Evolutionary conservation across 164 flowering plant species (phyloP).

Genomic region (Stephania japonica): DNA sequence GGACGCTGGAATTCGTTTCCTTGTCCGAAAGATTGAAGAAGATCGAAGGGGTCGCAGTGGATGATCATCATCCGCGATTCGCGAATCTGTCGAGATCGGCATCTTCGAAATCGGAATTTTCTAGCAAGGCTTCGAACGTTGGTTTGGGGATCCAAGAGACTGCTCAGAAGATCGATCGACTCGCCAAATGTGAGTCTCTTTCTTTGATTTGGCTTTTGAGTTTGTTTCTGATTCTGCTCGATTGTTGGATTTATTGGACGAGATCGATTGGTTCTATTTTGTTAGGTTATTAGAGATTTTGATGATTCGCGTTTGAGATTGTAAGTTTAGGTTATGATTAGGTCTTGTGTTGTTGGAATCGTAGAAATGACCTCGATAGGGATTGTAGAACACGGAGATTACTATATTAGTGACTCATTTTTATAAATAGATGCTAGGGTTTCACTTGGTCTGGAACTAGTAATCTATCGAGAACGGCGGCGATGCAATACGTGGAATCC

Average conservation of each 20-base stretch:
- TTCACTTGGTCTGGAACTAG: background rate
- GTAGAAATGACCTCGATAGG: background rate
- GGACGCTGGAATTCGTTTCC: conserved; percentile 77
- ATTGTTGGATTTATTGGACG: background rate
- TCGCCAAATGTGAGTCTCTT: conserved; percentile 47
- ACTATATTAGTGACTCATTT: background rate
- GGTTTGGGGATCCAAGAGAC: conserved; percentile 68
- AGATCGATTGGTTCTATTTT: background rate
- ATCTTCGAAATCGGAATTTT: conserved; percentile 64
- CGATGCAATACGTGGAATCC: background rate
- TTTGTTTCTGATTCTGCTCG: background rate
- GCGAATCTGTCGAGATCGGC: conserved; percentile 18
- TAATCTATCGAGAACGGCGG: background rate
- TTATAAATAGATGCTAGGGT: background rate
- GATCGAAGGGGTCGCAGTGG: conserved; percentile 30
- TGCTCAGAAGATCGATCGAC: conserved; percentile 56
- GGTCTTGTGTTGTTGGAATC: background rate
- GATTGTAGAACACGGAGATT: background rate
- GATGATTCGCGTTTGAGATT: background rate
- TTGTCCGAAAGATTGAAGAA: conserved; percentile 53
- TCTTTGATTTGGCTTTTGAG: background rate
- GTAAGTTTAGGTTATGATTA: background rate
- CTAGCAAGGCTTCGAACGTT: conserved; percentile 61
- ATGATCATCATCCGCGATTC: conserved; percentile 17
- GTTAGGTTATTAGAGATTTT: background rate